Conservation (phyloP, 2,329 filamentous ascomycete genomes). For the Hortaea werneckii region DNA sequence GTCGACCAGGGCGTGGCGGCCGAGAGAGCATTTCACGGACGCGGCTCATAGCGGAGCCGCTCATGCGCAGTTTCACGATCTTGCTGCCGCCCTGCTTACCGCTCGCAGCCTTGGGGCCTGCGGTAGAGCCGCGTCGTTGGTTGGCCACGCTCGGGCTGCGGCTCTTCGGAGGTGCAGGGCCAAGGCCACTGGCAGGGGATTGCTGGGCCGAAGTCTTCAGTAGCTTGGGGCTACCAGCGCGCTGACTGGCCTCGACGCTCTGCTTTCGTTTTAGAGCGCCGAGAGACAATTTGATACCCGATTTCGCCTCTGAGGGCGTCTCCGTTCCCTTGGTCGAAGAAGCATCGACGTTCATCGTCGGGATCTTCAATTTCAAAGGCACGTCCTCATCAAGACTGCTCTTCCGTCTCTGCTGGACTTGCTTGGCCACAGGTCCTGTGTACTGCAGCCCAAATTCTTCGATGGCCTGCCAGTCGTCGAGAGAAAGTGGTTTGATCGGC, state of each 20-base stretch:
- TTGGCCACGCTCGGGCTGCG: slow-evolving; percentile 7
- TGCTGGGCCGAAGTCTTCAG: slow-evolving; percentile 9
- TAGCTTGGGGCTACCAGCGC: slow-evolving; percentile 17
- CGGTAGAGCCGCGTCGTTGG: slow-evolving; percentile 5
- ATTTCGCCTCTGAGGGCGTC: slow-evolving; percentile 4
- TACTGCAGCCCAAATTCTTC: slow-evolving; percentile 21
- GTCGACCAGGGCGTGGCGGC: slow-evolving; percentile 6
- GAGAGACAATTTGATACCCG: slow-evolving; percentile 2
- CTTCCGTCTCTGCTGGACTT: slow-evolving; percentile 5
- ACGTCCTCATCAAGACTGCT: slow-evolving; percentile 7
- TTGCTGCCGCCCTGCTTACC: slow-evolving; percentile 1
- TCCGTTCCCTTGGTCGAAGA: not conserved
- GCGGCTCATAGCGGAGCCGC: slow-evolving; percentile 5
- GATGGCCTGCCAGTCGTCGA: slow-evolving; percentile 21
- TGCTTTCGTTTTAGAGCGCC: slow-evolving; percentile 13
- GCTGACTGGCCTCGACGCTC: slow-evolving; percentile 6
- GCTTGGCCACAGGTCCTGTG: slow-evolving; percentile 17
- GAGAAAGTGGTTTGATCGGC: slow-evolving; percentile 17
- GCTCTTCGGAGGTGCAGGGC: slow-evolving; percentile 2
- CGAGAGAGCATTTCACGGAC: slow-evolving; percentile 12
- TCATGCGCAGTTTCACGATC: slow-evolving; percentile 5
- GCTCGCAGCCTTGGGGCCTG: slow-evolving; percentile 1
- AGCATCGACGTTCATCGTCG: not conserved
- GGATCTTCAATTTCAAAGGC: not conserved
- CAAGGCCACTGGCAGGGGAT: slow-evolving; percentile 3